phyloP scores from a whole-genome alignment of 352 stramenopile species.

The Albugo candida region DNA sequence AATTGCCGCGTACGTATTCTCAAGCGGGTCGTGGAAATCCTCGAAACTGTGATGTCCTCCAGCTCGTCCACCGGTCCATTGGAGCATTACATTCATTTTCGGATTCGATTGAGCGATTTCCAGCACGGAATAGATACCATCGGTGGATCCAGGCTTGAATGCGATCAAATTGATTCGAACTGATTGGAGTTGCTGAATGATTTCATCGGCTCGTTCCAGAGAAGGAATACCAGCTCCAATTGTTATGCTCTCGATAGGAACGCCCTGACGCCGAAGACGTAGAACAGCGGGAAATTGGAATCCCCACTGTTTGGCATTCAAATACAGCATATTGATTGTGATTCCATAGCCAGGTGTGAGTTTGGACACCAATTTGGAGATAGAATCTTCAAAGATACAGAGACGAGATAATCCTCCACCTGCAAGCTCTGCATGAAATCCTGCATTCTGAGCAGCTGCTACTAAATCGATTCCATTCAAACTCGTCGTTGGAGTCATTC shows the following conservation, averaged over 20 bases:
- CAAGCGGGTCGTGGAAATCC: slow-evolving; percentile 68
- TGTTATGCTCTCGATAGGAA: slow-evolving; percentile 78
- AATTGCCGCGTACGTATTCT: slow-evolving; percentile 55
- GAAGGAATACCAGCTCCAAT: slow-evolving; percentile 72
- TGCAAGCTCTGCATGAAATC: slow-evolving; percentile 62
- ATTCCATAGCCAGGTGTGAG: slow-evolving; percentile 53
- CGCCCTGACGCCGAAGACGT: slow-evolving; percentile 47
- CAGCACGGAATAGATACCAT: slow-evolving; percentile 54
- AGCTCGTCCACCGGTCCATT: slow-evolving; percentile 73
- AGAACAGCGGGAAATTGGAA: slow-evolving; percentile 82
- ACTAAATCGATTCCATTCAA: slow-evolving; percentile 62
- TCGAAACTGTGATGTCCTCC: slow-evolving; percentile 80
- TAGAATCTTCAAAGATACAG: slow-evolving; percentile 43
- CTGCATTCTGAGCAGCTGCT: slow-evolving; percentile 57
- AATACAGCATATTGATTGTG: slow-evolving; percentile 78
- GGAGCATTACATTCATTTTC: slow-evolving; percentile 63
- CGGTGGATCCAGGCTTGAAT: slow-evolving; percentile 70
- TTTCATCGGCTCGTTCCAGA: slow-evolving; percentile 55
- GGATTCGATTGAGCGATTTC: slow-evolving; percentile 43
- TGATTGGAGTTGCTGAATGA: slow-evolving; percentile 37
- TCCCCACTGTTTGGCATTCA: slow-evolving; percentile 77
- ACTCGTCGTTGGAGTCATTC: slow-evolving; percentile 77
- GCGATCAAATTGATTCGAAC: slow-evolving; percentile 61
- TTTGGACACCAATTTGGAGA: slow-evolving; percentile 49
- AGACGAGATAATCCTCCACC: slow-evolving; percentile 46